Evolutionary conservation across 345 rosid genomes (phyloP), one percentile per base, ranked within the genome.

Genomic region (Salix brachista): DNA sequence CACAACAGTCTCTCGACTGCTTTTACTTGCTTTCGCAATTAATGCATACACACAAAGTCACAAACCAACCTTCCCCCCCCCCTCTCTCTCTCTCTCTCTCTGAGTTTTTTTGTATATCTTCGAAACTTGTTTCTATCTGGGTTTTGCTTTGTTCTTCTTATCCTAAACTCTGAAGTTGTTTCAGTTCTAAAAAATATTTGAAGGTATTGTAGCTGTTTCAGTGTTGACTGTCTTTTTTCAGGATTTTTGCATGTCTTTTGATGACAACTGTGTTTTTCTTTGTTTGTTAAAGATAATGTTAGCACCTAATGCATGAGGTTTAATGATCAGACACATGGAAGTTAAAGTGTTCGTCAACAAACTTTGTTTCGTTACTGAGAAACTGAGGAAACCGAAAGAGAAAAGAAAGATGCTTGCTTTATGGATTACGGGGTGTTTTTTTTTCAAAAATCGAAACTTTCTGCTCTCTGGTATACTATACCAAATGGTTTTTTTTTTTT

Each of bases 31-130:
- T 34, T 34, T 34, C 6, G 37, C 37, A 34, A 34, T 34, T 42
- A 77, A 81, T 81, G 80, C 65, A 66, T n/a, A 21, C 69, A 65
- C 72, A 13, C 71, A n/a, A n/a, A n/a, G n/a, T n/a, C n/a, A n/a
- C n/a, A 9, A 37, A 42, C 16, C 62, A 66, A 28, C 50, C 54
- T 52, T 17, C 26, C 18, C n/a, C 5, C 26, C 18, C n/a, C 5
- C 25, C 74, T 60, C 68, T 44, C 67, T 67, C 37, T 25, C 32
- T 52, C 32, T 75, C 69, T 42, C 48, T 25, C 48, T 71, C 30
- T 10, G 39, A 10, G 16, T 9, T 14, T 41, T 54, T 54, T 61
- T n/a, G 5, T 16, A 5, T 16, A 10, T 30, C 36, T 25, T 19
- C 32, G 21, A 32, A 42, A 48, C n/a, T 32, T 54, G n/a, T 60